Evolutionary conservation across 2,329 filamentous ascomycete genomes (phyloP), one percentile per base, ranked within the genome.

Genomic region (Pseudogymnoascus sp.): DNA sequence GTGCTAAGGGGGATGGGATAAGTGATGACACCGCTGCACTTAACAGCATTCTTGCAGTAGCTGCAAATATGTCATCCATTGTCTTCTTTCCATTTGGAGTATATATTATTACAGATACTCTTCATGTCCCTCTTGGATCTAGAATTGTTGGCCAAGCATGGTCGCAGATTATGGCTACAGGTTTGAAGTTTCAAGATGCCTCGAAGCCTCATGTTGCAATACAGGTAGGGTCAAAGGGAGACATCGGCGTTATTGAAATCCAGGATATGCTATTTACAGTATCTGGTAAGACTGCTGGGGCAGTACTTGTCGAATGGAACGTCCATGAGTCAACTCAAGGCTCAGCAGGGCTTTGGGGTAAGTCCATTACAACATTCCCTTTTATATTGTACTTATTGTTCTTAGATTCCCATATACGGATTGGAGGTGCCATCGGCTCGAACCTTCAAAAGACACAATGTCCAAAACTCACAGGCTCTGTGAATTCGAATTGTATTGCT

Each of bases 251-350:
- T 3, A 76, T 88, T 7, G 84, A 89, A 70, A 81, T 83, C 74
- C 81, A 79, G 1, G 83, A 86, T 63, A 78, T 86, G 68, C 78
- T 89, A 26, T 75, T 89, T 19, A 81, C 80, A 62, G 85, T 83
- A 0, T 76, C 80, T 65, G 85, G 84, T 2, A 76, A 81, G 10
- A 78, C 83, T 10, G 78, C 81, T 1, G 86, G 86, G 14, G 85
- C 84, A 1, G 76, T 86, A 2, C 72, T 89, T 7, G 78, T 88
- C 62, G 77, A 88, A 66, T 88, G 82, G 78, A 89, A 89, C 69
- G 73, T 87, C 2, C 74, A 70, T 10, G 87, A 84, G 26, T 73
- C 80, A 68, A 74, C 73, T 2, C 29, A 23, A 4, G 23, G 23
- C 23, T 23, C 23, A 2, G 23, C 23, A 23, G 23, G 23, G 2